Conservation (phyloP, 2,329 filamentous ascomycete genomes). For the Hypoxylon rubiginosum region DNA sequence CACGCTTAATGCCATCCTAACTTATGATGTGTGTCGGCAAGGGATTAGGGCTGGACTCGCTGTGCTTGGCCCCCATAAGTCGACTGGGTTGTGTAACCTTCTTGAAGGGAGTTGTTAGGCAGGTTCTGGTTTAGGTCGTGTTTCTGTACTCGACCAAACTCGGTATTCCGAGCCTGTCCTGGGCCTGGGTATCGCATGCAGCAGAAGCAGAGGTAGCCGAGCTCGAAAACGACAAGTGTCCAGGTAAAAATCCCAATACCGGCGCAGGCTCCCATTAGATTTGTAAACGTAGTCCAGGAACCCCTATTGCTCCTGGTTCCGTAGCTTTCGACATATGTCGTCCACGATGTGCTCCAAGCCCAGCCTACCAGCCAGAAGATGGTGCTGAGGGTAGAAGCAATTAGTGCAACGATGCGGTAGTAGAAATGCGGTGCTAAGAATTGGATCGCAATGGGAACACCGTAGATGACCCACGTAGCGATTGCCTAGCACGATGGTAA, state of each 20-base stretch:
- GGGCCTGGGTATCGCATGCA: slow-evolving; percentile 47
- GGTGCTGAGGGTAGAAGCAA: slow-evolving; percentile 54
- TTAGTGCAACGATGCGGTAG: slow-evolving; percentile 55
- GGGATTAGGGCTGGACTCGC: neutral
- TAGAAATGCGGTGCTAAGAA: slow-evolving; percentile 55
- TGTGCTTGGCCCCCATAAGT: slow-evolving; percentile 9
- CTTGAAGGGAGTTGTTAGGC: neutral
- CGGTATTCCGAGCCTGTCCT: slow-evolving; percentile 41
- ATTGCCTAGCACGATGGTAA: slow-evolving; percentile 52
- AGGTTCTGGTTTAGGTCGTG: slow-evolving; percentile 4
- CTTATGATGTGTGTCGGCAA: neutral
- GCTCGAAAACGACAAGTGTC: slow-evolving; percentile 56
- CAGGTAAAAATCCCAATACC: slow-evolving; percentile 59
- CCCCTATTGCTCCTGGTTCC: slow-evolving; percentile 24
- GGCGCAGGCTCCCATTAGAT: slow-evolving; percentile 56
- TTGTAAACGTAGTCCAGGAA: slow-evolving; percentile 47
- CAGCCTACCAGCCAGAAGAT: slow-evolving; percentile 62
- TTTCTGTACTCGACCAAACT: slow-evolving; percentile 46
- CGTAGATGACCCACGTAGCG: slow-evolving; percentile 59
- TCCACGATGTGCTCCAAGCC: slow-evolving; percentile 58
- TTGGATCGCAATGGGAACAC: slow-evolving; percentile 55
- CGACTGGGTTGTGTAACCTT: slow-evolving; percentile 17
- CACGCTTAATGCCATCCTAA: too few relatives aligned
- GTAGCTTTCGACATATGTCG: slow-evolving; percentile 47
- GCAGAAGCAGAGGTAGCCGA: slow-evolving; percentile 57